These are phyloP conservation scores for Acidomyces sp. DNA, from an alignment of 495 filamentous ascomycete species.

Conservation along the genomic window DNA sequence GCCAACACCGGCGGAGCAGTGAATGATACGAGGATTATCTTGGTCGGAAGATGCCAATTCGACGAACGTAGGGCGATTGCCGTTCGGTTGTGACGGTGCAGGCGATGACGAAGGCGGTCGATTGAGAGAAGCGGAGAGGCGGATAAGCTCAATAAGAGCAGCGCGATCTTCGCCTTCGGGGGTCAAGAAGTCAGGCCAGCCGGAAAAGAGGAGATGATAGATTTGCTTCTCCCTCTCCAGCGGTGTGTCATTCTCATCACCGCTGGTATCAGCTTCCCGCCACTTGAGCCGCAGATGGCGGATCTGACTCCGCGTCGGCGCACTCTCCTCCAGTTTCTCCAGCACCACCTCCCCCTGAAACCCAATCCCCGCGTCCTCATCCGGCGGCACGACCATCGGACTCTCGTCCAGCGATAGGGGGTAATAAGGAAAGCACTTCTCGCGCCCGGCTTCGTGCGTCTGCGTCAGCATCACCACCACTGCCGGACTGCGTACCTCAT, in stretches of 20 bases:
- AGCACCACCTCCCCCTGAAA: constrained; percentile 44
- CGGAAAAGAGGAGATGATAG: constrained; percentile 82
- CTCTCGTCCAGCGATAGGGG: constrained; percentile 36
- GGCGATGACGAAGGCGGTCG: constrained; percentile 32
- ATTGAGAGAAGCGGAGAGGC: constrained; percentile 53
- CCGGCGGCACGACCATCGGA: constrained; percentile 7
- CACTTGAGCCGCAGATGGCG: constrained; percentile 8
- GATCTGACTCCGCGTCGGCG: constrained; percentile 9
- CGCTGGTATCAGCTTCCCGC: no score
- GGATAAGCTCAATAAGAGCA: constrained; percentile 67
- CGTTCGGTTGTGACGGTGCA: background rate
- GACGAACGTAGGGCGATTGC: background rate
- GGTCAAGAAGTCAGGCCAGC: constrained; percentile 88
- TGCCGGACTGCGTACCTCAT: constrained; percentile 54
- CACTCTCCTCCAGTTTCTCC: constrained; percentile 26
- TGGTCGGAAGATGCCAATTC: constrained; percentile 1
- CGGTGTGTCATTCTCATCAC: background rate
- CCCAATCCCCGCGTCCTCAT: constrained; percentile 42
- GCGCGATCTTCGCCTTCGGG: constrained; percentile 67
- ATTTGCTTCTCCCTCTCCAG: constrained; percentile 41
- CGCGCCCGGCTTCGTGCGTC: constrained; percentile 63
- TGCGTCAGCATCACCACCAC: constrained; percentile 96
- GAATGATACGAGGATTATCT: constrained; percentile 69
- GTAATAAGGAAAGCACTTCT: constrained; percentile 91
- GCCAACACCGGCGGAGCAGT: constrained; percentile 90